Conservation (phyloP, 1,139 yeast genomes). For the Suzukiozyma palmioleophila region DNA sequence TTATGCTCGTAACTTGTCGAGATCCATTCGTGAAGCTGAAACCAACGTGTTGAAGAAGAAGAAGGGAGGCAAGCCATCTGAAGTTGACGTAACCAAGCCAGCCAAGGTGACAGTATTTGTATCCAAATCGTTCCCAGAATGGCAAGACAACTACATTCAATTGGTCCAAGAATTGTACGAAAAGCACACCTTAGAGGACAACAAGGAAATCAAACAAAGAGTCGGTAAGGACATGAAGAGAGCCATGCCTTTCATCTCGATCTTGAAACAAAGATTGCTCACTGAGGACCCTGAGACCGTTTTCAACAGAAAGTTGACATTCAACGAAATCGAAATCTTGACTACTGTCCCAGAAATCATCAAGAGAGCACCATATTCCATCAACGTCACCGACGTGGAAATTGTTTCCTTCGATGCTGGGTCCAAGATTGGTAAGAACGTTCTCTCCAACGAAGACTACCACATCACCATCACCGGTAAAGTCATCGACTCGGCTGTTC, state of each 20-base stretch:
- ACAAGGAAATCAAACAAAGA: conserved; percentile 53
- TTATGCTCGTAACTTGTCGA: conserved; percentile 72
- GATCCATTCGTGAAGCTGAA: conserved; percentile 90
- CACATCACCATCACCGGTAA: conserved; percentile 60
- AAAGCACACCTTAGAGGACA: conserved; percentile 55
- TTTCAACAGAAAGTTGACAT: conserved; percentile 80
- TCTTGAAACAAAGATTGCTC: conserved; percentile 72
- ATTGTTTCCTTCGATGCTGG: conserved; percentile 58
- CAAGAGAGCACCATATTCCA: conserved; percentile 61
- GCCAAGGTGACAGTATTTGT: conserved; percentile 68
- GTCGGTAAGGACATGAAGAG: conserved; percentile 84
- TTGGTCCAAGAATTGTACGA: conserved; percentile 78
- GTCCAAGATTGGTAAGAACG: conserved; percentile 54
- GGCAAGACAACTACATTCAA: conserved; percentile 90
- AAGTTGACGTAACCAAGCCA: conserved; percentile 70
- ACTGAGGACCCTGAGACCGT: conserved; percentile 70
- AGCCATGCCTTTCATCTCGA: conserved; percentile 95
- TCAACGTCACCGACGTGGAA: conserved; percentile 54
- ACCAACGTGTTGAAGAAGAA: conserved; percentile 83
- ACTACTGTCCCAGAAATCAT: conserved; percentile 53
- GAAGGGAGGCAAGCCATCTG: conserved; percentile 76
- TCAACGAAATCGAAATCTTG: conserved; percentile 70
- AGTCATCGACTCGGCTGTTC: conserved; percentile 78
- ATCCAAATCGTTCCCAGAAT: conserved; percentile 84
- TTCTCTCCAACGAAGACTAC: conserved; percentile 66